These are phyloP conservation scores for Lyophyllum shimeji DNA, from an alignment of 768 basidiomycete genomes.

Conservation along the genomic window DNA sequence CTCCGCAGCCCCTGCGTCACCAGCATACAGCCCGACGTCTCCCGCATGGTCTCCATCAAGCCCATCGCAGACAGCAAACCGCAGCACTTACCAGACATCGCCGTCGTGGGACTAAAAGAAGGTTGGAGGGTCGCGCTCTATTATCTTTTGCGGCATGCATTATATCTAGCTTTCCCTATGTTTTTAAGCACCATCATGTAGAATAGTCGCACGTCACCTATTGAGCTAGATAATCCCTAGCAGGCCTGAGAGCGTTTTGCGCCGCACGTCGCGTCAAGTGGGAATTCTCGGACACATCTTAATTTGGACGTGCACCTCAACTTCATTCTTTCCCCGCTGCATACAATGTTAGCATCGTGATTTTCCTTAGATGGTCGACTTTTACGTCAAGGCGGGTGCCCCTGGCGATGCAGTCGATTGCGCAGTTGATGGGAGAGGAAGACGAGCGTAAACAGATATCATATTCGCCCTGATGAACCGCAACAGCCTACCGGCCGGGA, in stretches of 20 bases:
- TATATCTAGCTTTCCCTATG: slow-evolving; percentile 25
- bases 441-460: background rate
- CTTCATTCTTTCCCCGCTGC: background rate
- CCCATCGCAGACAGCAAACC: slow-evolving; percentile 55
- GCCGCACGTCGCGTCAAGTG: background rate
- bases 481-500: too few relatives aligned
- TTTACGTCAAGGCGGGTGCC: too few relatives aligned
- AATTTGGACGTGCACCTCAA: background rate
- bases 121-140: slow-evolving; percentile 6
- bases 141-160: slow-evolving; percentile 25
- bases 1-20: slow-evolving; percentile 72
- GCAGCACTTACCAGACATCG: slow-evolving; percentile 44
- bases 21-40: slow-evolving; percentile 83
- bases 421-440: background rate
- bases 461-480: background rate
- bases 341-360: background rate
- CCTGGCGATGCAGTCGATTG: background rate
- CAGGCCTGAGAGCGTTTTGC: background rate
- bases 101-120: slow-evolving; percentile 52
- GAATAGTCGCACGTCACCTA: slow-evolving; percentile 24
- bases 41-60: slow-evolving; percentile 84
- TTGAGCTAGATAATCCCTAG: slow-evolving; percentile 22
- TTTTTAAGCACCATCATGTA: slow-evolving; percentile 26
- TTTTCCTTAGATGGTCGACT: background rate
- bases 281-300: background rate